phyloP scores from a whole-genome alignment of 2,329 filamentous ascomycete genomes.

The Cercospora zeae-maydis region DNA sequence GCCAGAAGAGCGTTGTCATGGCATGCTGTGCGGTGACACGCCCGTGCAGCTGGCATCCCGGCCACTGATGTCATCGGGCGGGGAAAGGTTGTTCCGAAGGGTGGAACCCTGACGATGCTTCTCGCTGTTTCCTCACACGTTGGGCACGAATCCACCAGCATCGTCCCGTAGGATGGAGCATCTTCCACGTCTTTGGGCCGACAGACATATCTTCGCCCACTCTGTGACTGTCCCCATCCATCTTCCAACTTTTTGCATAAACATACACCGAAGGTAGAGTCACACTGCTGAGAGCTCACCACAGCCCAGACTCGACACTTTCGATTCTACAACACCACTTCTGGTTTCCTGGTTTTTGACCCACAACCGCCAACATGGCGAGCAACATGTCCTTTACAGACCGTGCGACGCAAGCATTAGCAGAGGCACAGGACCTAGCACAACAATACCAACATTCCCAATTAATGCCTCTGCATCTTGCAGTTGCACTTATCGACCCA shows the following conservation, averaged over 20 bases:
- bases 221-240: background rate
- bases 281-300: constrained; percentile 12
- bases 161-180: constrained; percentile 6
- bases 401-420: constrained; percentile 81
- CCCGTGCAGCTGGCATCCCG: too few species aligned
- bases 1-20: background rate
- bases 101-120: background rate
- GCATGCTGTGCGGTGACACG: background rate
- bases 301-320: constrained; percentile 9
- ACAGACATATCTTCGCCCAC: constrained; percentile 9
- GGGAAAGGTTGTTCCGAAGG: too few species aligned
- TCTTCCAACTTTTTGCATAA: background rate
- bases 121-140: background rate
- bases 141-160: constrained; percentile 11
- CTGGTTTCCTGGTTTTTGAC: constrained; percentile 3
- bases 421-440: constrained; percentile 82
- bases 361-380: constrained; percentile 55
- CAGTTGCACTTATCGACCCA: constrained; percentile 74
- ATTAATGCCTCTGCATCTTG: constrained; percentile 84
- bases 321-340: constrained; percentile 10
- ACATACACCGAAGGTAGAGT: background rate
- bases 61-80: background rate
- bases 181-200: constrained; percentile 9
- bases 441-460: constrained; percentile 90
- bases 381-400: constrained; percentile 90